Evolutionary conservation across 2,329 filamentous ascomycete genomes (phyloP).

Genomic region (Neonectria neomacrospora): DNA sequence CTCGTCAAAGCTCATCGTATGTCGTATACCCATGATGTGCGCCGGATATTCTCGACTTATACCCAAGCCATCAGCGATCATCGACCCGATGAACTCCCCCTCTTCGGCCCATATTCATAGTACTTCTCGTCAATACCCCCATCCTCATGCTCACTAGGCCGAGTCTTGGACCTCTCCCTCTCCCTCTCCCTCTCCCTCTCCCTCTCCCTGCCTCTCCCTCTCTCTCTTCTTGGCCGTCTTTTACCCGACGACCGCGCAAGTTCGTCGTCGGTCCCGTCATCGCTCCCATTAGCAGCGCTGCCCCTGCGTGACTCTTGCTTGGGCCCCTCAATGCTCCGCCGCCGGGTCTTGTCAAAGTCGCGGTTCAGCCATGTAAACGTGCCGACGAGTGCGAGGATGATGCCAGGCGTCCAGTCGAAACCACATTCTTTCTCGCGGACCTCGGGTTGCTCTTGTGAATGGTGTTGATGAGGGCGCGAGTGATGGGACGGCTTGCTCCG

Average conservation of each 20-base stretch:
- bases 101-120: slow-evolving; percentile 25
- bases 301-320: slow-evolving; percentile 19
- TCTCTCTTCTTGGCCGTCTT: not conserved
- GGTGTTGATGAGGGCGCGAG: slow-evolving; percentile 14
- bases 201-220: not conserved
- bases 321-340: slow-evolving; percentile 8
- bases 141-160: not conserved
- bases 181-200: not conserved
- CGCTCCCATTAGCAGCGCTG: not conserved
- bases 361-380: slow-evolving; percentile 52
- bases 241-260: not conserved
- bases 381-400: slow-evolving; percentile 53
- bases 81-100: slow-evolving; percentile 8
- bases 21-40: not conserved
- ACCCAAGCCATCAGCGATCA: not conserved
- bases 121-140: slow-evolving; percentile 14
- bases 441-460: slow-evolving; percentile 47
- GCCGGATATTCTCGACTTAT: not conserved
- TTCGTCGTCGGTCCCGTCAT: not conserved
- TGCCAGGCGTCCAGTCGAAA: slow-evolving; percentile 55
- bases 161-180: not conserved
- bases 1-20: not conserved
- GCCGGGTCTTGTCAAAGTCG: slow-evolving; percentile 44
- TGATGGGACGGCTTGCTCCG: not conserved
- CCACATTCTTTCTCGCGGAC: slow-evolving; percentile 49